Evolutionary conservation across 2,329 filamentous ascomycete species (phyloP), one percentile per base, ranked within the genome.

Genomic region (Macroventuria anomochaeta): DNA sequence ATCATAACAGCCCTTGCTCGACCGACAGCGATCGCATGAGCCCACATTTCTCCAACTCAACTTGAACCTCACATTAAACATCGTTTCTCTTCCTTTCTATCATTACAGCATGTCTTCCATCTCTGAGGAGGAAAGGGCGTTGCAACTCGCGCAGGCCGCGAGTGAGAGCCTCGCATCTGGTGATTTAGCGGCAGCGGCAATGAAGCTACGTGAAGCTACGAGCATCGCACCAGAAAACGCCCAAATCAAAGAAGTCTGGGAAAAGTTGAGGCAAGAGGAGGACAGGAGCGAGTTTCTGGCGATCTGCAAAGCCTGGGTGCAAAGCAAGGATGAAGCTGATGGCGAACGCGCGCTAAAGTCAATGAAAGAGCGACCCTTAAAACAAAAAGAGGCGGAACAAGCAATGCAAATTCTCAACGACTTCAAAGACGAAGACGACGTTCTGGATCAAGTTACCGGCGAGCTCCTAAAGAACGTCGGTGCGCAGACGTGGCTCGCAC

Each of bases 121-220:
- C 26, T 61, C 61, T 15, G 69, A 72, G 32, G 66, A 69, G 39
- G 65, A 67, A 36, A 63, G 66, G 31, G 70, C 69, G 5, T 48
- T 69, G 41, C 63, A 69, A 44, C 71, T 75, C 41, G 68, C 65
- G 33, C 58, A 65, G 32, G 67, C 64, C 53, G 72, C 71, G 10
- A 52, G 46, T 28, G 62, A 68, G 26, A 66, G 62, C 48, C 63
- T 63, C 28, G 63, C 64, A 33, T 54, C 62, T 8, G 70, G 70
- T 43, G 68, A 77, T 33, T 63, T 78, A 37, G 65, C 70, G 37
- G 68, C 73, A 46, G 78, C 77, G 18, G 75, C 75, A 21, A 63
- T 72, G 39, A 69, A 72, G n/a, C 63, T 81, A 49, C 72, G 75
- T 38, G 75, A 80, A 63, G 79, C 78, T 28, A 75, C 74, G 20